phyloP scores from a whole-genome alignment of 2,329 filamentous ascomycete genomes.

The Cordyceps farinosa region DNA sequence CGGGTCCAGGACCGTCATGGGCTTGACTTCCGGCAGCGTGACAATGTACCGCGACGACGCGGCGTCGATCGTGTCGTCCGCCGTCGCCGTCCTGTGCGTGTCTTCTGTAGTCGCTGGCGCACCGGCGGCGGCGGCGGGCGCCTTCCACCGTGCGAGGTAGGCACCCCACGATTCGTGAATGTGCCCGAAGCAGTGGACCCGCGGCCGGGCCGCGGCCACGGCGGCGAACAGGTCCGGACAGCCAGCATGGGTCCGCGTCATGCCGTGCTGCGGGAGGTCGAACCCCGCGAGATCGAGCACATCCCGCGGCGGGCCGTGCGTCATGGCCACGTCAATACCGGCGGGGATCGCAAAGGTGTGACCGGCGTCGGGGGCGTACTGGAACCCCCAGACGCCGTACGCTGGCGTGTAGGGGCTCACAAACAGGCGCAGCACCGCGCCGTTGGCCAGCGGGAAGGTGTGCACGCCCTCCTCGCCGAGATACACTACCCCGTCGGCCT shows the following conservation, averaged over 20 bases:
- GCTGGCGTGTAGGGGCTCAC: conserved; percentile 52
- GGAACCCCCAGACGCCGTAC: conserved; percentile 45
- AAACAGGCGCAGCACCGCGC: conserved; percentile 46
- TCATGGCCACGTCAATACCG: conserved; percentile 46
- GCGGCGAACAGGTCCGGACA: conserved; percentile 44
- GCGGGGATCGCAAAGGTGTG: conserved; percentile 38
- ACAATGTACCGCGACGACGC: conserved; percentile 35
- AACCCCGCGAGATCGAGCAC: conserved; percentile 43
- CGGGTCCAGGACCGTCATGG: conserved; percentile 20
- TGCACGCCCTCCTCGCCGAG: conserved; percentile 49
- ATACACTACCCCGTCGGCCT: conserved; percentile 40
- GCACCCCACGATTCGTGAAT: conserved; percentile 60
- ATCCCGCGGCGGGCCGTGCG: conserved; percentile 52
- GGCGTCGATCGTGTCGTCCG: conserved; percentile 39
- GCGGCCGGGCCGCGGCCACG: conserved; percentile 40
- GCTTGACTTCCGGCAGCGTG: conserved; percentile 29
- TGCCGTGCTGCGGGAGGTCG: conserved; percentile 12
- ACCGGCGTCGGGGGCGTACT: conserved; percentile 36
- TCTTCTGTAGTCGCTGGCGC: not conserved
- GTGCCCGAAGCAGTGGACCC: conserved; percentile 55
- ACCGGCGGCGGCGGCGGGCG: not conserved
- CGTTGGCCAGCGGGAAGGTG: conserved; percentile 45
- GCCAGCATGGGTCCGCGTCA: conserved; percentile 34
- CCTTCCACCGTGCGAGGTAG: conserved; percentile 49
- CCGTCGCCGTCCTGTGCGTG: not conserved